Evolutionary conservation across 2,329 filamentous ascomycete genomes (phyloP), one percentile per base, ranked within the genome.

Genomic region (Colletotrichum godetiae): DNA sequence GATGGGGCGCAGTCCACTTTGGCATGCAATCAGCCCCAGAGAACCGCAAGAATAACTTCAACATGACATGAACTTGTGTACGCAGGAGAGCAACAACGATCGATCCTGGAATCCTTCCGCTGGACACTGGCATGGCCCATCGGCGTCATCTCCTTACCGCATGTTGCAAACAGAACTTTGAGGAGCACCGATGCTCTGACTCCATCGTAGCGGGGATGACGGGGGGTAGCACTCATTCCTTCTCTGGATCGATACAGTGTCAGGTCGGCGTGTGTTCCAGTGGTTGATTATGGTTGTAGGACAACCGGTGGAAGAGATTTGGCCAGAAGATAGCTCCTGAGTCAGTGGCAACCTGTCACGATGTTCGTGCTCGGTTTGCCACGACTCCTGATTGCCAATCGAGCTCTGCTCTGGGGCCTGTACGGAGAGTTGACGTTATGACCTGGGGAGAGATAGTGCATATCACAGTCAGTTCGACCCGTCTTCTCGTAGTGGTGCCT

Each of bases 41-140:
- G n/a, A 5, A 6, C 29, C 27, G 53, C 11, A 33, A 29, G 6
- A 67, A 55, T 22, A 55, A n/a, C 19, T n/a, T 5, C 3, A 33
- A 55, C 29, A 27, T 33, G 11, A 29, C n/a, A 60, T 53, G 60
- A 53, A 58, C 33, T 58, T 42, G 42, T 35, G 19, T 63, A 24
- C 42, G 42, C 49, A 55, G 42, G 42, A 8, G 33, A 12, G 27
- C 52, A 64, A 73, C 63, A 58, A 33, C 8, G 37, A 33, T 53
- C 68, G 60, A 37, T 29, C 64, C 37, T 42, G 29, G 76, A 65
- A 64, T 62, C 53, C 74, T 63, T 80, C 79, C 70, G 70, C 58
- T 80, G 15, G 15, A 42, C 29, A 7, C 42, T 59, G 19, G 52
- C 27, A 42, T 27, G n/a, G 42, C n/a, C 19, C 35, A 29, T 63